Base-by-base conservation (phyloP, 2,329 filamentous ascomycete genomes). In the Diaporthe humulicola region DNA sequence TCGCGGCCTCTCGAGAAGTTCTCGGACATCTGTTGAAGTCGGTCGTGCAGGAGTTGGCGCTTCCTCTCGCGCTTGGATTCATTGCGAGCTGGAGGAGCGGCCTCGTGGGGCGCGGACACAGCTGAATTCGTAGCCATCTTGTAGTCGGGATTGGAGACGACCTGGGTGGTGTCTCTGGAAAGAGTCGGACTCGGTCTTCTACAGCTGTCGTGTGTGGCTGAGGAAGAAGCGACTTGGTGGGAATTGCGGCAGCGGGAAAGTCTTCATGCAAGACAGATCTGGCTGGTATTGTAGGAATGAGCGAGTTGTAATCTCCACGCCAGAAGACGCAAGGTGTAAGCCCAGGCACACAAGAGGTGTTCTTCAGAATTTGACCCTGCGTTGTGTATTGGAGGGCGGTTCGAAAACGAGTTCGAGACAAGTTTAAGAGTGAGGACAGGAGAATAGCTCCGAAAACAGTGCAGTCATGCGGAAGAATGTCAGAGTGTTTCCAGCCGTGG, bases 1-100 rank as follows among this genome's bases (percentile, higher is more conserved):
- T 98, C 95, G 77, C 94, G 91, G 81, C 98, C 95, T 77, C 93
- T 90, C 77, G 92, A 91, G 84, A 98, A 96, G 78, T 92, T 92
- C 71, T 93, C 91, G 72, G 93, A 92, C 84, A 98, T 92, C 73
- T 92, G 90, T 54, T 91, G 89, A 9, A 98, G 90, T 77, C 94
- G 93, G 76, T 98, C 95, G 78, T 92, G 91, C 76, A 98, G 91
- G 80, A 93, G 92, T 80, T 94, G 94, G 76, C 95, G 93, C 82
- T 96, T 93, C 84, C 97, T 97, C 86, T 98, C 96, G 83, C 95
- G 91, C 87, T 98, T 98, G 54, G 95, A 96, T 77, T 88, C 75
- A 57, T 76, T 71, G 72, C 76, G 74, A 25, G 70, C 76, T 36
- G 71, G 54, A 36, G 71, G 57, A 38, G 74, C 54, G 50, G 45